Evolutionary conservation across 139 green algal genomes (phyloP), one percentile per base, ranked within the genome.

Genomic region (Chlorella sp.): DNA sequence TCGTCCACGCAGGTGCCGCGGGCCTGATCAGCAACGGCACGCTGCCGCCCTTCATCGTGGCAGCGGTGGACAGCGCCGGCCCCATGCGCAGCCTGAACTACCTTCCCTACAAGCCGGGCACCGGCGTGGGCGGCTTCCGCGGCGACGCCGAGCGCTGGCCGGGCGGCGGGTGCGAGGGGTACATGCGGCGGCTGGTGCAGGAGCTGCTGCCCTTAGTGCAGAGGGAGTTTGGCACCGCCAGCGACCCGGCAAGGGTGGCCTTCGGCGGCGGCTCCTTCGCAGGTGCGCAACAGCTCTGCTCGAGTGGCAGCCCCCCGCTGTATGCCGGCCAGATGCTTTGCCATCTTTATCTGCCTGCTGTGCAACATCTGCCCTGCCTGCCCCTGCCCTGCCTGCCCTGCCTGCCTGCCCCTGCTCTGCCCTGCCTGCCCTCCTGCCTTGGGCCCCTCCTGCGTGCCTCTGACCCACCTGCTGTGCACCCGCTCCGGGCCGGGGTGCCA

Each of bases 11-110:
- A 90, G 48, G 88, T 2, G 91, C 92, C 9, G 87, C 88, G 18
- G 79, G 90, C 36, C 91, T 95, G 26, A 93, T 93, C 36, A 36
- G 40, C 2, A 16, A 66, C 3, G 88, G 88, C 24, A 64, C 71
- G 81, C 42, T 93, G 75, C 93, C 93, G 42, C 91, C 91, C 12
- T 95, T 93, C 80, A 69, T 94, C 32, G 64, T 93, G 39, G 92
- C 92, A 34, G 94, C 89, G 61, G 91, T 96, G 39, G 92, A 96
- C 90, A 92, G 81, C 53, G 90, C 90, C 2, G 93, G 93, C 0
- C 87, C 93, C 83, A 92, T 94, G 89, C 87, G 93, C 61, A 91
- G 79, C 24, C 89, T 93, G 73, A 94, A 95, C 89, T 94, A 94
- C 88, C 92, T 94, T 86, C 93, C 93, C 0, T 95, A 95, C 86